Base-by-base conservation (phyloP, 805 yeast genomes). In the Pichia manshurica region DNA sequence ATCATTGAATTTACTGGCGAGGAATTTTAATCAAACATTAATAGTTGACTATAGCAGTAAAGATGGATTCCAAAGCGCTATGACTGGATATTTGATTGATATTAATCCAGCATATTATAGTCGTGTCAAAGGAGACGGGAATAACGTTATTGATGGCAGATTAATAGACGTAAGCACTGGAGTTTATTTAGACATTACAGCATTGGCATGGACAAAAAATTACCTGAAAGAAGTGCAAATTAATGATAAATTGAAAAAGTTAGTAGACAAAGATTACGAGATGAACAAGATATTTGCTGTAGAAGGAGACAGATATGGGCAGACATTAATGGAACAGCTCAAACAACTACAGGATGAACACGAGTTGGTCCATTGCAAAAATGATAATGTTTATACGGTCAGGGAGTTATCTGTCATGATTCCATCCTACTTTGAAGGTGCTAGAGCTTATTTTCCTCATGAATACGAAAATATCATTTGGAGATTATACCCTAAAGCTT, bases 361-460 rank as follows among this genome's bases (percentile, higher is more conserved):
- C 15, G 45, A 52, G 28, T 50, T 65, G 4, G 48, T 55, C 17
- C 53, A 66, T 52, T 67, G 73, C 50, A 71, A 79, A 43, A 79
- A 81, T 58, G 63, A 70, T 50, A 89, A 86, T 61, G 73, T 70
- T 52, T 77, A 77, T 60, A 59, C 66, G 7, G 57, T 70, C 31
- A 71, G 71, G 8, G 79, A 77, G 42, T 59, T 84, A 15, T 58
- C 69, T 9, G 84, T 87, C 0, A 65, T 85, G 50, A 63, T 74
- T 4, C 67, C 73, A 31, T 72, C 85, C 0, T 53, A 69, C 17
- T 81, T 78, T 53, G 90, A 85, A 60, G 87, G 87, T 2, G 74
- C 59, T 10, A 51, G 68, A 15, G 70, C 75, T 1, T 70, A 68
- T 47, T 61, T 78, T 20, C 85, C 84, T 0, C 56, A 63, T 38